A percentile compares a stretch with the other conserved stretches of the same genome.
These are phyloP conservation scores for Solanum megistacrolobum DNA, from an alignment of 257 asterid species.

Conservation along the genomic window DNA sequence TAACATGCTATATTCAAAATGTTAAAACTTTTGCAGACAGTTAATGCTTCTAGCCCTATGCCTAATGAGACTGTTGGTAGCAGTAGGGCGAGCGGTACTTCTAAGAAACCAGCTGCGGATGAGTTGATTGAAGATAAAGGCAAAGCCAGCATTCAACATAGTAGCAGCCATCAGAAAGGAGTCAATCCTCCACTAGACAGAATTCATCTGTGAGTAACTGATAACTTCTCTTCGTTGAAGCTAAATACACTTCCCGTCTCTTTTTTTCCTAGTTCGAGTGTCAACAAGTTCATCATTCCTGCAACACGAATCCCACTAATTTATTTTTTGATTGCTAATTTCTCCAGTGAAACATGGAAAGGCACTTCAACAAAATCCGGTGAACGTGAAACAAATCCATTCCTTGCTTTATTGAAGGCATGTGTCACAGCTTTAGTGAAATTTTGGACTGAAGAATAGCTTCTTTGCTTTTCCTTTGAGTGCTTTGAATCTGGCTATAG, in stretches of 20 bases:
- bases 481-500: not conserved
- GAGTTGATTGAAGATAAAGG: slow-evolving; percentile 14
- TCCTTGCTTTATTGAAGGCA: slow-evolving; percentile 45
- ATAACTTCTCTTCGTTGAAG: not conserved
- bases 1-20: not conserved
- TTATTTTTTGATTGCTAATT: not conserved
- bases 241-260: not conserved
- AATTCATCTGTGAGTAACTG: slow-evolving; percentile 49
- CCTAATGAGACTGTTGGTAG: not conserved
- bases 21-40: not conserved
- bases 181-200: slow-evolving; percentile 36
- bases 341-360: slow-evolving; percentile 52
- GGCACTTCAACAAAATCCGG: slow-evolving; percentile 23
- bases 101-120: slow-evolving; percentile 11
- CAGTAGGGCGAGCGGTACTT: not conserved
- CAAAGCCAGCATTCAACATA: slow-evolving; percentile 10
- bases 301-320: not conserved
- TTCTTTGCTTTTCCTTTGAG: not conserved
- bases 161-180: slow-evolving; percentile 19
- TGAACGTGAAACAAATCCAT: slow-evolving; percentile 31
- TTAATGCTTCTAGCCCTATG: not conserved
- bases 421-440: slow-evolving; percentile 46
- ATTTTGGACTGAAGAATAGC: slow-evolving; percentile 48
- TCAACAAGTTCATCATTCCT: not conserved
- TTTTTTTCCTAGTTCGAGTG: not conserved